A percentile compares a stretch with the other conserved stretches of the same genome.
Evolutionary conservation across 805 yeast species (phyloP).

Genomic region (Ascoidea rubescens): DNA sequence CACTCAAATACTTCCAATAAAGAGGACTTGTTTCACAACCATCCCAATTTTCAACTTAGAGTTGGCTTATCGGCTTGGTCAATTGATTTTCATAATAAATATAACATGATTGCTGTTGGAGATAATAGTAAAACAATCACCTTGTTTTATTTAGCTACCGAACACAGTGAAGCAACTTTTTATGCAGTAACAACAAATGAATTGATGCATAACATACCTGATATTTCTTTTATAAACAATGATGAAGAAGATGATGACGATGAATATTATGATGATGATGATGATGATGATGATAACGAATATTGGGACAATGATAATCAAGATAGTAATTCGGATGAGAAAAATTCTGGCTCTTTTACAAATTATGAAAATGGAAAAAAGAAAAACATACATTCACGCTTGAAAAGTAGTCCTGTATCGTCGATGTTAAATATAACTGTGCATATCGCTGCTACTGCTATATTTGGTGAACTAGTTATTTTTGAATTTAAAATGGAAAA

Average conservation of each 20-base stretch:
- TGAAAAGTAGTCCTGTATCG: not conserved
- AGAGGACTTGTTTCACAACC: conserved; percentile 12
- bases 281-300: conserved; percentile 4
- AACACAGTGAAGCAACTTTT: conserved; percentile 8
- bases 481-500: conserved; percentile 22
- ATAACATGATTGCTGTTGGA: conserved; percentile 29
- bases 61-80: conserved; percentile 49
- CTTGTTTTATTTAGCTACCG: conserved; percentile 20
- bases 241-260: conserved; percentile 9
- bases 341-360: not conserved
- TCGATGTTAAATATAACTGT: not conserved
- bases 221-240: conserved; percentile 25
- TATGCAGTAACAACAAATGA: conserved; percentile 23
- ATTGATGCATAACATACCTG: conserved; percentile 43
- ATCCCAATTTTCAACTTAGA: conserved; percentile 18
- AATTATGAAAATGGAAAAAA: not conserved
- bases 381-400: not conserved
- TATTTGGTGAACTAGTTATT: conserved; percentile 22
- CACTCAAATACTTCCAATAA: not conserved
- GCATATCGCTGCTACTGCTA: not conserved
- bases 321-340: not conserved
- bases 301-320: not conserved
- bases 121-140: conserved; percentile 39
- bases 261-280: conserved; percentile 7
- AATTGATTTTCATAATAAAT: conserved; percentile 26